Percentiles rank a stretch among this genome's conserved stretches.
Evolutionary conservation across 2,329 filamentous ascomycete genomes (phyloP).

Genomic region (Rhinocladiella mackenziei): DNA sequence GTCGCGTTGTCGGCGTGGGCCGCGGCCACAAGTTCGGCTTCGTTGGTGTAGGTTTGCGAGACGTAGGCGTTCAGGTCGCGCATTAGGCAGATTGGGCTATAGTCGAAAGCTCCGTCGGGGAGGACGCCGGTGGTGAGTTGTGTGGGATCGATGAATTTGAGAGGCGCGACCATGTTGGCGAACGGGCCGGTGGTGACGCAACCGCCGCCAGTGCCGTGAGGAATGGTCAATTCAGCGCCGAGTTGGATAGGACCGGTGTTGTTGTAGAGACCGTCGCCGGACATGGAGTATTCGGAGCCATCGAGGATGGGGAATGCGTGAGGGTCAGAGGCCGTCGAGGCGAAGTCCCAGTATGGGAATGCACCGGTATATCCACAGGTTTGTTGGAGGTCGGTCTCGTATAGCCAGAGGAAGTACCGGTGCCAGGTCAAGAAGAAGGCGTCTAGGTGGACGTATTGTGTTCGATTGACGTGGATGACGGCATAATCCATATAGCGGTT

Average conservation of each 20-base stretch:
- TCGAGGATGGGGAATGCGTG: conserved; percentile 34
- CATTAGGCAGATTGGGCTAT: conserved; percentile 28
- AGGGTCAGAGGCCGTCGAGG: conserved; percentile 33
- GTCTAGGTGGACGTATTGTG: conserved; percentile 36
- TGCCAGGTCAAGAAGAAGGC: conserved; percentile 45
- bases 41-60: conserved; percentile 27
- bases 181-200: conserved; percentile 32
- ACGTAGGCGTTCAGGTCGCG: conserved; percentile 29
- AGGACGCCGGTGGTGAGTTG: conserved; percentile 22
- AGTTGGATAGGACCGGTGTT: conserved; percentile 25
- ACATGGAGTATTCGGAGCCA: conserved; percentile 37
- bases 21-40: conserved; percentile 20
- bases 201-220: conserved; percentile 30
- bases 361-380: conserved; percentile 45
- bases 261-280: conserved; percentile 31
- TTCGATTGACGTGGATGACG: conserved; percentile 39
- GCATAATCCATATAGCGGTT: conserved; percentile 41
- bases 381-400: conserved; percentile 42
- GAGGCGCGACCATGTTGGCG: conserved; percentile 24
- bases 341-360: conserved; percentile 43
- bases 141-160: conserved; percentile 26
- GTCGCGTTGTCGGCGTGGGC: conserved; percentile 25
- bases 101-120: conserved; percentile 24
- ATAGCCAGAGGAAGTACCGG: conserved; percentile 42
- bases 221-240: conserved; percentile 23